A percentile compares a stretch with the other conserved stretches of the same genome.
Evolutionary conservation across 2,329 filamentous ascomycete species (phyloP).

Genomic region (Ceratocystis huliohia): DNA sequence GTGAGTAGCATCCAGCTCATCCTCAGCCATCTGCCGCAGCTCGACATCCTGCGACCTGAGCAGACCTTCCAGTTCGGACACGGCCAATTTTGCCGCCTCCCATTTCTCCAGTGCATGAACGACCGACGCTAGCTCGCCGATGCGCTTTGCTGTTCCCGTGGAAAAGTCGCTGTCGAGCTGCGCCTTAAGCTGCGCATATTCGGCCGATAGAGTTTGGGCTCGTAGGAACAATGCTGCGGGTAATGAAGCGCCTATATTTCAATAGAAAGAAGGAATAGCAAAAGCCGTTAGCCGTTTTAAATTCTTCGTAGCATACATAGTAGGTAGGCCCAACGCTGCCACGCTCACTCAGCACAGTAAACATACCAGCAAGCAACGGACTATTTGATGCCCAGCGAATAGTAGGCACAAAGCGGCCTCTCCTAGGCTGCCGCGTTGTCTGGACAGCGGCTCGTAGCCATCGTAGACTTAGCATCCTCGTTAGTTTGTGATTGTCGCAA

Average conservation of each 20-base stretch:
- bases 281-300: neutral
- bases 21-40: constrained; percentile 62
- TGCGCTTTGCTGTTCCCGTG: constrained; percentile 42
- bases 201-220: constrained; percentile 43
- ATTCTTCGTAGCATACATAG: neutral
- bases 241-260: constrained; percentile 9
- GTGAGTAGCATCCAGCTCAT: constrained; percentile 61
- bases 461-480: constrained; percentile 5
- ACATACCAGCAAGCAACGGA: neutral
- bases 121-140: constrained; percentile 48
- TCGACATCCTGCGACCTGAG: constrained; percentile 43
- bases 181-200: constrained; percentile 43
- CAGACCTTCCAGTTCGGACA: constrained; percentile 42
- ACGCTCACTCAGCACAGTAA: neutral
- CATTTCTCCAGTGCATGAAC: constrained; percentile 46
- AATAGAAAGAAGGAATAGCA: neutral
- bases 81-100: constrained; percentile 41
- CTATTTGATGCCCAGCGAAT: constrained; percentile 8
- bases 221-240: constrained; percentile 47
- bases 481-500: neutral
- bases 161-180: constrained; percentile 44
- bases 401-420: neutral
- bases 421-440: neutral
- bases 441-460: neutral
- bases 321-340: neutral